Evolutionary conservation across 192 early-diverging fungal species (phyloP).

Genomic region (Anaeromyces robustus): DNA sequence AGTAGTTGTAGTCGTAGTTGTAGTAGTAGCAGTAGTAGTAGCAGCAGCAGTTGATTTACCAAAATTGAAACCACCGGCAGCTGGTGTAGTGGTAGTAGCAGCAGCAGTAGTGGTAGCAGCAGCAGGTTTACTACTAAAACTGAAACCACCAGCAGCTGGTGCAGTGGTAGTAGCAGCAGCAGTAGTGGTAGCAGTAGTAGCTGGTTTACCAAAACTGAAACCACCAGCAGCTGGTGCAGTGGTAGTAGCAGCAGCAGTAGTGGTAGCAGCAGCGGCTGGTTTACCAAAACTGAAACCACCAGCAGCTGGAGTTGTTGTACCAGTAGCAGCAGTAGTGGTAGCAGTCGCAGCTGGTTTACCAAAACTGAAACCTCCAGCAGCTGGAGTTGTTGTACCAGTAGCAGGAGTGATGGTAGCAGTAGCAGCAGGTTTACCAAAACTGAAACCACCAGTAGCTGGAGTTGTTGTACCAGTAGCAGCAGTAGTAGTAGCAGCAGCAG

Average conservation of each 20-base stretch:
- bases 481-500: slow-evolving; percentile 3
- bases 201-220: not conserved
- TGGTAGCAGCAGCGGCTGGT: not conserved
- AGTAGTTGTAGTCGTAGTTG: slow-evolving; percentile 2
- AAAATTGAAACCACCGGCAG: slow-evolving; percentile 11
- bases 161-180: not conserved
- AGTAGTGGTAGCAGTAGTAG: slow-evolving; percentile 13
- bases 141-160: slow-evolving; percentile 1
- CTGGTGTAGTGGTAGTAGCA: not conserved
- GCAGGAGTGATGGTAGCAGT: slow-evolving; percentile 1
- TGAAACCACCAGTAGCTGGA: slow-evolving; percentile 6
- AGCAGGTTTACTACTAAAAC: not conserved
- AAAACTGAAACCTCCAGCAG: not conserved
- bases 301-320: slow-evolving; percentile 5
- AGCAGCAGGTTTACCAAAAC: slow-evolving; percentile 11
- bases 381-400: not conserved
- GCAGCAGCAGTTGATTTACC: slow-evolving; percentile 1
- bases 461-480: slow-evolving; percentile 5
- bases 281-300: slow-evolving; percentile 5
- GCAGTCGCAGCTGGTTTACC: slow-evolving; percentile 10
- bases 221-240: not conserved
- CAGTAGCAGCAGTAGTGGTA: slow-evolving; percentile 6
- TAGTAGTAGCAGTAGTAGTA: not conserved
- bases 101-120: not conserved
- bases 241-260: slow-evolving; percentile 13